These are phyloP conservation scores for Marchantia polymorpha DNA, from an alignment of 225 moss, liverwort and hornwort genomes.

Conservation along the genomic window DNA sequence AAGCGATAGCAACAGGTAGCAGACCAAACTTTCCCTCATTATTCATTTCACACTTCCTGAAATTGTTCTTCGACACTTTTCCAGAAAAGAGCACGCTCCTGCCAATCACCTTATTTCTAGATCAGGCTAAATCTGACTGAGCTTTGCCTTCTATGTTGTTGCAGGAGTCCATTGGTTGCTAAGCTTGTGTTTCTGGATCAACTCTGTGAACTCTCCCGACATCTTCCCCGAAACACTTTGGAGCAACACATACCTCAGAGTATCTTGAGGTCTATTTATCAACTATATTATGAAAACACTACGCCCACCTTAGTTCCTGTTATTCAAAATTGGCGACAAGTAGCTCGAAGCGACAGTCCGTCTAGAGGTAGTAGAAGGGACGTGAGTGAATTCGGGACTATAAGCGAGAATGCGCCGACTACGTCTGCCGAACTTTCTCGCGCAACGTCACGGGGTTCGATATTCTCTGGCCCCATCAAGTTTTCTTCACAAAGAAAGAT, in stretches of 20 bases:
- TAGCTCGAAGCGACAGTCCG: slow-evolving; percentile 38
- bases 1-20: slow-evolving; percentile 72
- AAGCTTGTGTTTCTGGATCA: slow-evolving; percentile 96
- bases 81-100: neutral
- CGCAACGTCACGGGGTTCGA: slow-evolving; percentile 64
- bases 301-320: slow-evolving; percentile 72
- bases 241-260: slow-evolving; percentile 88
- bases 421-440: slow-evolving; percentile 24
- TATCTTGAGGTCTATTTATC: slow-evolving; percentile 95
- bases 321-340: slow-evolving; percentile 43
- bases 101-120: neutral
- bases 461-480: slow-evolving; percentile 95
- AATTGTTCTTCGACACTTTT: neutral
- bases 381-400: slow-evolving; percentile 27
- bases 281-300: slow-evolving; percentile 85
- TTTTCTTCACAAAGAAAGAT: slow-evolving; percentile 77
- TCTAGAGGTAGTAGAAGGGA: slow-evolving; percentile 38
- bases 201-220: slow-evolving; percentile 77
- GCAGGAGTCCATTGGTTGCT: slow-evolving; percentile 81
- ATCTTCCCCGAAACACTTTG: slow-evolving; percentile 81
- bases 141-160: neutral
- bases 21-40: neutral
- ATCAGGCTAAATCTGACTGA: neutral
- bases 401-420: slow-evolving; percentile 14
- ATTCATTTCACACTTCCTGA: neutral